phyloP scores from a whole-genome alignment of 2,329 filamentous ascomycete genomes.

The Pleomassaria siparia region DNA sequence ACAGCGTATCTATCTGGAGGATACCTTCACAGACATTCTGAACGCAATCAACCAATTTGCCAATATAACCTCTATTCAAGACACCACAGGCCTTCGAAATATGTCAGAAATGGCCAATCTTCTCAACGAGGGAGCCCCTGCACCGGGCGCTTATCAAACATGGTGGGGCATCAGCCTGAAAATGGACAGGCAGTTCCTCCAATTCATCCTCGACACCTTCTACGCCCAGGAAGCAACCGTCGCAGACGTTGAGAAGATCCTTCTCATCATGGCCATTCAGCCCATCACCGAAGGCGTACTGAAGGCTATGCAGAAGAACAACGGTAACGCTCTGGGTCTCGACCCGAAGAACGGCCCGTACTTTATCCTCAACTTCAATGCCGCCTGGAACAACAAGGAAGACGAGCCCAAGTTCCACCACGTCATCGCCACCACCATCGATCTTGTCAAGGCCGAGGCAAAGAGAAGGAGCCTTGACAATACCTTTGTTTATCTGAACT shows the following conservation, averaged over 20 bases:
- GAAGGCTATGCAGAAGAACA: slow-evolving; percentile 20
- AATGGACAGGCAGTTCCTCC: slow-evolving; percentile 21
- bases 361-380: slow-evolving; percentile 17
- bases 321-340: slow-evolving; percentile 36
- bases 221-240: slow-evolving; percentile 11
- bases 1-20: slow-evolving; percentile 6
- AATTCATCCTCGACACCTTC: slow-evolving; percentile 13
- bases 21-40: slow-evolving; percentile 20
- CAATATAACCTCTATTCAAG: slow-evolving; percentile 20
- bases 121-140: slow-evolving; percentile 13
- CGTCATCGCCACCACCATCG: slow-evolving; percentile 19
- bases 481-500: slow-evolving; percentile 15
- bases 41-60: slow-evolving; percentile 29
- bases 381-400: slow-evolving; percentile 21
- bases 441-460: slow-evolving; percentile 21
- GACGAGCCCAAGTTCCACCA: slow-evolving; percentile 27
- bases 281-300: slow-evolving; percentile 25
- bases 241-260: slow-evolving; percentile 17
- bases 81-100: slow-evolving; percentile 20
- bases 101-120: slow-evolving; percentile 24
- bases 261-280: slow-evolving; percentile 26
- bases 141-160: slow-evolving; percentile 23
- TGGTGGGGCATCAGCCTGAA: slow-evolving; percentile 34
- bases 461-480: slow-evolving; percentile 15
- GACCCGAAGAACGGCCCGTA: slow-evolving; percentile 20